Evolutionary conservation across 495 filamentous ascomycete species (phyloP), one percentile per base, ranked within the genome.

Genomic region (Elasticomyces elasticus): DNA sequence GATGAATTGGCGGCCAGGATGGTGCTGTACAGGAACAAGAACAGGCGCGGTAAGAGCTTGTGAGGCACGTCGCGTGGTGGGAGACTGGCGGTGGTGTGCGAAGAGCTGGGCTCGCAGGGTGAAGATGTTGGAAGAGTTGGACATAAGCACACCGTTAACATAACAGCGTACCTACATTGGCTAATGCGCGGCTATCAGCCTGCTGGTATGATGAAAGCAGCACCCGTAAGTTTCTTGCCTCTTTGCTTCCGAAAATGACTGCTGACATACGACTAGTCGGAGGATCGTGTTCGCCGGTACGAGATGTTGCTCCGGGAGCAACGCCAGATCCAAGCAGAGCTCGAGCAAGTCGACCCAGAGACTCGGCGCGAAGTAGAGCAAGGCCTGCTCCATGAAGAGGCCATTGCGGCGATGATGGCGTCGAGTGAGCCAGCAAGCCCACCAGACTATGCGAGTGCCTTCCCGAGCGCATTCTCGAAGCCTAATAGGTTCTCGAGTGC

Each of bases 361-460:
- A 81, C 89, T 64, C 80, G 84, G 40, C 78, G 72, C 56, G 86
- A 92, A 61, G 87, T 88, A 65, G 77, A 80, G 46, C 87, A 95
- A 62, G 83, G 95, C 64, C 80, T 81, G 25, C 79, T 83, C 67
- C 83, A 96, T 67, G 82, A 84, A 54, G 81, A 86, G 60, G 85
- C 89, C 50, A 71, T 96, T 57, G 71, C 80, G 60, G 68, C 78
- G 67, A 71, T 78, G 69, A 71, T 75, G 40, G 60, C 65, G n/a
- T 82, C 87, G 67, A 91, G 89, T 49, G 90, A 97, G 70, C 91
- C 91, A 9, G 95, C 92, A 12, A 98, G 94, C 17, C 92, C 92
- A n/a, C 92, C 92, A 19, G 92, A 97, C 66, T 87, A 89, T 65
- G 84, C 80, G 56, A 88, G 95, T 49, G 37, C 42, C 11, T 57